A percentile compares a stretch with the other conserved stretches of the same genome.
Evolutionary conservation across 169 alveolate genomes (phyloP).

Genomic region (Babesia bovis): DNA sequence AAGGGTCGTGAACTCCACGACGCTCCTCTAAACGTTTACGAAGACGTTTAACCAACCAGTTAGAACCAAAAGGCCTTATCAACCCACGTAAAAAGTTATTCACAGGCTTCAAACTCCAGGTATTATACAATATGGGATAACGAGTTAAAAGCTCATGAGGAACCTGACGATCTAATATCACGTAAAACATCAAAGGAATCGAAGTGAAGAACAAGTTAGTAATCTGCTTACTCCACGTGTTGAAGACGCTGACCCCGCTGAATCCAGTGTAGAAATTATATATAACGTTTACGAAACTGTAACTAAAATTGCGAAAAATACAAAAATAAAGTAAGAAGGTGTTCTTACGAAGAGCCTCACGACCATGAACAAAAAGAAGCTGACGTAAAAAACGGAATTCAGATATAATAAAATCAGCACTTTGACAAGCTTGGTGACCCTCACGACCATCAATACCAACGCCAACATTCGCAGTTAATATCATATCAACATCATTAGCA

Average conservation of each 20-base stretch:
- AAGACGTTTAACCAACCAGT: constrained; percentile 63
- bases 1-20: constrained; percentile 68
- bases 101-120: constrained; percentile 68
- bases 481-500: constrained; percentile 99
- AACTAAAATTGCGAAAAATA: constrained; percentile 73
- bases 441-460: constrained; percentile 96
- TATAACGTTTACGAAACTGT: constrained; percentile 68
- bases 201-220: constrained; percentile 78
- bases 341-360: constrained; percentile 81
- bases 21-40: constrained; percentile 60
- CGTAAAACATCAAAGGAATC: constrained; percentile 74
- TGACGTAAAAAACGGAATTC: constrained; percentile 84
- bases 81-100: constrained; percentile 23
- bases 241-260: constrained; percentile 77
- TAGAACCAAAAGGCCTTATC: constrained; percentile 41
- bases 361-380: constrained; percentile 86
- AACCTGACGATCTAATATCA: constrained; percentile 77
- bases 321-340: constrained; percentile 77
- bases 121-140: constrained; percentile 74
- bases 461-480: constrained; percentile 97
- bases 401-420: constrained; percentile 87
- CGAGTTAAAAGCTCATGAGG: constrained; percentile 74
- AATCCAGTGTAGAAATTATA: constrained; percentile 70
- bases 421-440: constrained; percentile 93
- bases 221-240: constrained; percentile 78